Evolutionary conservation across 345 rosid species (phyloP), one percentile per base, ranked within the genome.

Genomic region (Corymbia maculata): DNA sequence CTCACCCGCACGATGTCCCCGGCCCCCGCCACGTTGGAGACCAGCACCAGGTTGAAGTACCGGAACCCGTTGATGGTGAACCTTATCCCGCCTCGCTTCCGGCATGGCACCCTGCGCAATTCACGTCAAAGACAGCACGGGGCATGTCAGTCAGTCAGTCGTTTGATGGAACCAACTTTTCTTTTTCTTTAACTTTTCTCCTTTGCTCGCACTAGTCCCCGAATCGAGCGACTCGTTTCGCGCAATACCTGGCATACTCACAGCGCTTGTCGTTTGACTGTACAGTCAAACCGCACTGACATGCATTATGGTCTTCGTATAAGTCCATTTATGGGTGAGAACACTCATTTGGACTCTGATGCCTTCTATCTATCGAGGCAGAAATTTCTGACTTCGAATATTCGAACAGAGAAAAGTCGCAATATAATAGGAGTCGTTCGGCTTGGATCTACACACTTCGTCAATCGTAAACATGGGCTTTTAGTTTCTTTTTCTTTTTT

Each of bases 51-150:
- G 87, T 86, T 86, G 87, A 52, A 86, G 87, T 86, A 86, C 68
- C 87, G 66, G 59, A 86, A 86, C n/a, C 87, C 87, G 87, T 86
- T 86, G 87, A 86, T 86, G 87, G 87, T 86, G 87, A 86, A 53
- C 68, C 87, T 86, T 12, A 86, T 86, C 66, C 87, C 87, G 45
- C 87, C 87, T 28, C 66, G 59, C 87, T 86, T 86, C 87, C 87
- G 66, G 87, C 87, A 86, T 2, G 87, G 51, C n/a, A 86, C 50
- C 88, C 61, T 50, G 82, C 84, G 84, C 26, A 75, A 42, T 75
- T 75, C 49, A 42, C 84, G 84, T 42, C 49, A 10, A n/a, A 42
- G 8, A 75, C 28, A 42, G 84, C 84, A 19, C 45, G 84, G 84
- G 49, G 8, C 84, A 75, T 75, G 19, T 75, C 84, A 75, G 84